Evolutionary conservation across 345 rosid genomes (phyloP), one percentile per base, ranked within the genome.

Genomic region (Eutrema yunnanense): DNA sequence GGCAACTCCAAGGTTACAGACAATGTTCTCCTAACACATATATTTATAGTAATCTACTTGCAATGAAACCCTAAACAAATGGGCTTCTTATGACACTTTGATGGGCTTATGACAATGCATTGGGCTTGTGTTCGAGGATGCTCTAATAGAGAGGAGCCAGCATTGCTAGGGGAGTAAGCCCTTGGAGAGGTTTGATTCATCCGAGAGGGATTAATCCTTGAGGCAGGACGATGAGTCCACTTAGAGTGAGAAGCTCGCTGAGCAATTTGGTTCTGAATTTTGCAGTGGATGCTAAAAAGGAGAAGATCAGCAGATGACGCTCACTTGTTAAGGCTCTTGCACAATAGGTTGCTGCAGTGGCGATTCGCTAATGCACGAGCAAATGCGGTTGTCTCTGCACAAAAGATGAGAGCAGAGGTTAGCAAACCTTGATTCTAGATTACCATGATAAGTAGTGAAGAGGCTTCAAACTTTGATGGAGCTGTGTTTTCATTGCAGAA

Each of bases 331-430:
- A 90, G 90, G 78, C 81, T 88, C 48, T 78, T 88, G 19, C 83
- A 92, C 72, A 95, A 89, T 79, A 83, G 86, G 59, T 62, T 88
- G 81, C 62, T 95, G 83, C 97, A 95, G 9, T 92, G 92, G 96
- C 87, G 92, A 52, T 88, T 88, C 78, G 83, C 81, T 41, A 92
- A 88, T 82, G 99, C 97, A 56, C 83, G 93, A 75, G 86, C 87
- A 54, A 90, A 86, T 73, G 73, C 79, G 56, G 76, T 89, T 62
- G 36, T 86, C 42, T 80, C 84, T 36, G 73, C 78, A 34, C 97
- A 88, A 73, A 86, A 73, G 58, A 74, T 80, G 65, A 83, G 76
- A 70, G 87, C 87, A 9, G 96, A 95, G 97, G 99, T 95, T 81
- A 72, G 82, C 34, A 6, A 47, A 34, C 9, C 2, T 29, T 40